phyloP scores from a whole-genome alignment of 1,139 yeast genomes.

The Candida sp. region DNA sequence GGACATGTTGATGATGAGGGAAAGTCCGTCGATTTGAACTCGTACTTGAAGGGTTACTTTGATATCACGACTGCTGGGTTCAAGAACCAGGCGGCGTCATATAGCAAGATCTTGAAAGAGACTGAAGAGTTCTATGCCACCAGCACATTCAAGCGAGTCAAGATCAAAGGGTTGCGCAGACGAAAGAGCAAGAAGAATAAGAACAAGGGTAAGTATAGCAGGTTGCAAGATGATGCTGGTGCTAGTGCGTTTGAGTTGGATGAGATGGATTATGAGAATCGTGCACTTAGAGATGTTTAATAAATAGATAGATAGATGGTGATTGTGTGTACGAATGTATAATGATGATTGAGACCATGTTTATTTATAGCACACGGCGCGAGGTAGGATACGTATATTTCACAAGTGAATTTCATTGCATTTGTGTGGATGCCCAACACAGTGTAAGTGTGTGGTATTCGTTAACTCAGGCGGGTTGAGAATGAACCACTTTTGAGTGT shows the following conservation, averaged over 20 bases:
- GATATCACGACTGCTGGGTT: slow-evolving; percentile 88
- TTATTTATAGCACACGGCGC: no score
- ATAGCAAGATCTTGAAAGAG: slow-evolving; percentile 55
- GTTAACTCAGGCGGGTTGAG: no score
- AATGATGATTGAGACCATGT: no score
- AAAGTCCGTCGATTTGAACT: slow-evolving; percentile 53
- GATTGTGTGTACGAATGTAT: neutral
- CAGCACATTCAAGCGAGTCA: slow-evolving; percentile 9
- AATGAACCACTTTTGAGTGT: no score
- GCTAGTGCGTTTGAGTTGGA: slow-evolving; percentile 21
- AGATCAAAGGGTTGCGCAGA: slow-evolving; percentile 6
- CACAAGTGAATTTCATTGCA: no score
- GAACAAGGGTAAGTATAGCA: slow-evolving; percentile 7
- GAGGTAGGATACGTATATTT: no score
- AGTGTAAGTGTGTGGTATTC: no score
- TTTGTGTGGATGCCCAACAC: no score
- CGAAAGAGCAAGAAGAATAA: slow-evolving; percentile 2
- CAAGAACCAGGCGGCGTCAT: slow-evolving; percentile 63
- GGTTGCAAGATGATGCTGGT: slow-evolving; percentile 13
- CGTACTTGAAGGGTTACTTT: slow-evolving; percentile 65
- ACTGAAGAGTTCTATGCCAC: slow-evolving; percentile 51
- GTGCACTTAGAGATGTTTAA: slow-evolving; percentile 6
- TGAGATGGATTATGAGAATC: slow-evolving; percentile 20
- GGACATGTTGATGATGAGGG: slow-evolving; percentile 52
- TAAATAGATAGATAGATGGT: slow-evolving; percentile 2